These are phyloP conservation scores for Daldinia bambusicola DNA, from an alignment of 495 filamentous ascomycete genomes.

Conservation along the genomic window DNA sequence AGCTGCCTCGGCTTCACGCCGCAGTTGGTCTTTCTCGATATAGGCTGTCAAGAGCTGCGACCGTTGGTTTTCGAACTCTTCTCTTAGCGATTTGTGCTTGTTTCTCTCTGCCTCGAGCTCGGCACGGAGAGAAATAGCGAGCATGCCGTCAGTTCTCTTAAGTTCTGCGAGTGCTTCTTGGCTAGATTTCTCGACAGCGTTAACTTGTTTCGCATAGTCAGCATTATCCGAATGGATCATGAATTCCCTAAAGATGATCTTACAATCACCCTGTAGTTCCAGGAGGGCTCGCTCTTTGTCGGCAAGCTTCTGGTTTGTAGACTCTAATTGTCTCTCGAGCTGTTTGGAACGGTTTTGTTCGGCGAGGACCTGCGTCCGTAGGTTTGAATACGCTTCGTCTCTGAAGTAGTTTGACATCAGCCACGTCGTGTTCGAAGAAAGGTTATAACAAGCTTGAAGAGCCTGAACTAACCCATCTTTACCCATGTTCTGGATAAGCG, in stretches of 20 bases:
- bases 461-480: constrained; percentile 60
- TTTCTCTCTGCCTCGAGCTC: constrained; percentile 61
- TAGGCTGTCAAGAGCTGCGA: constrained; percentile 61
- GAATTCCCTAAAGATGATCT: constrained; percentile 44
- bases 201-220: constrained; percentile 51
- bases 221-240: constrained; percentile 24
- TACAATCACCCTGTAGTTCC: constrained; percentile 49
- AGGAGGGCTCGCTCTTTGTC: constrained; percentile 61
- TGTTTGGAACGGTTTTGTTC: constrained; percentile 56
- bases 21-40: constrained; percentile 65
- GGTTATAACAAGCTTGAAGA: constrained; percentile 48
- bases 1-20: constrained; percentile 60
- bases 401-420: constrained; percentile 51
- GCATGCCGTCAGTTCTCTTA: constrained; percentile 63
- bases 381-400: constrained; percentile 50
- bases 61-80: constrained; percentile 62
- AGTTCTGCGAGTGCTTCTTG: constrained; percentile 60
- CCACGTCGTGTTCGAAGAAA: constrained; percentile 43
- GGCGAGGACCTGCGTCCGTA: constrained; percentile 48
- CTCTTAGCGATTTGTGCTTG: constrained; percentile 52
- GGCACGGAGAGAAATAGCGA: constrained; percentile 60
- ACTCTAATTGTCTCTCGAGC: constrained; percentile 51
- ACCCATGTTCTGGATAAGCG: constrained; percentile 57
- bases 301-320: constrained; percentile 47
- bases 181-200: constrained; percentile 59